phyloP scores from a whole-genome alignment of 768 basidiomycete species.

The Boletus speciosus region DNA sequence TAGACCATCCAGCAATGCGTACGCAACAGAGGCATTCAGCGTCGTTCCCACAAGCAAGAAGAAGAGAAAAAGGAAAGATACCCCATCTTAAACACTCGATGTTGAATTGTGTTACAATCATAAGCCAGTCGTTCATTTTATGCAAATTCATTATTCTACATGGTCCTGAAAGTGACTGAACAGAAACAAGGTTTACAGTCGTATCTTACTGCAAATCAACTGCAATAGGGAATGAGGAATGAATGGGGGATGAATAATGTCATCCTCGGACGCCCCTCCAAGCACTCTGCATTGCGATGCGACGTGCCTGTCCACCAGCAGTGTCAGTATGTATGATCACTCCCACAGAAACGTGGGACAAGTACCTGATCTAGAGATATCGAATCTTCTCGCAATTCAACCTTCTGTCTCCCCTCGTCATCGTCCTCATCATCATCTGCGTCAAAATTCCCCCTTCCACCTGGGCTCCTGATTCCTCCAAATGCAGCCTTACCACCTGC shows the following conservation, averaged over 20 bases:
- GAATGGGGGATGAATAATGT: constrained; percentile 11
- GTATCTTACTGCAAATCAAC: constrained; percentile 10
- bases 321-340: constrained; percentile 1
- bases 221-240: constrained; percentile 7
- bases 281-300: constrained; percentile 87
- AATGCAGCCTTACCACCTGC: constrained; percentile 82
- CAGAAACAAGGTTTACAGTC: constrained; percentile 8
- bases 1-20: neutral
- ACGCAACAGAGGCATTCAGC: neutral
- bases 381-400: constrained; percentile 76
- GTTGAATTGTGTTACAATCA: neutral
- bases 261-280: constrained; percentile 71
- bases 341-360: neutral
- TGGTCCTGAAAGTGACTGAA: constrained; percentile 17
- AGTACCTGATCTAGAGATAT: constrained; percentile 92
- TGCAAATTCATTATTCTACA: constrained; percentile 25
- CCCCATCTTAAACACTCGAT: constrained; percentile 5
- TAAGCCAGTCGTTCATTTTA: constrained; percentile 7
- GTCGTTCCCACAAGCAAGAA: constrained; percentile 9
- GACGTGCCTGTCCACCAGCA: constrained; percentile 53
- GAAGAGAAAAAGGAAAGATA: constrained; percentile 23
- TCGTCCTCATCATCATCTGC: constrained; percentile 78
- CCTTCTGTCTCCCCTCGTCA: constrained; percentile 59
- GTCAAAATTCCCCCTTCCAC: constrained; percentile 38
- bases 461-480: constrained; percentile 60